phyloP scores from a whole-genome alignment of 2,329 filamentous ascomycete genomes.

The Pyrenochaeta sp. region DNA sequence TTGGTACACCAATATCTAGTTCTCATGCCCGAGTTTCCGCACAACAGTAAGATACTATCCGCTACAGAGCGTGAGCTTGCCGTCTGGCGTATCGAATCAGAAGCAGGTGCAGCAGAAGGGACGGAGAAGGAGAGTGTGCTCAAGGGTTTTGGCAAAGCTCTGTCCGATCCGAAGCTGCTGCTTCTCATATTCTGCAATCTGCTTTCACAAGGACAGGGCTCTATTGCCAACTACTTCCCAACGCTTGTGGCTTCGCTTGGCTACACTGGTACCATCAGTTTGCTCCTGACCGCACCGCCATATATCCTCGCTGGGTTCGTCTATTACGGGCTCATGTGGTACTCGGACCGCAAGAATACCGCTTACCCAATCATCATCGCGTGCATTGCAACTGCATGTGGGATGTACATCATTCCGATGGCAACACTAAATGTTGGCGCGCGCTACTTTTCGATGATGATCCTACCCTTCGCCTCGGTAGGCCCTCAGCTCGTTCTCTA shows the following conservation, averaged over 20 bases:
- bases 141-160: slow-evolving; percentile 63
- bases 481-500: slow-evolving; percentile 31
- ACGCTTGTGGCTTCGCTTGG: slow-evolving; percentile 64
- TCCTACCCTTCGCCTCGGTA: slow-evolving; percentile 31
- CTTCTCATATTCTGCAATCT: slow-evolving; percentile 68
- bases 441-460: slow-evolving; percentile 45
- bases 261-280: slow-evolving; percentile 61
- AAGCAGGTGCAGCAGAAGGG: slow-evolving; percentile 26
- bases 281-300: slow-evolving; percentile 65
- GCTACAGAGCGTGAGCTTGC: slow-evolving; percentile 24
- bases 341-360: slow-evolving; percentile 55
- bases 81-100: slow-evolving; percentile 29
- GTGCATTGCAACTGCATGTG: slow-evolving; percentile 48
- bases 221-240: slow-evolving; percentile 59
- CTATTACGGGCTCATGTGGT: slow-evolving; percentile 52
- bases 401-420: slow-evolving; percentile 49
- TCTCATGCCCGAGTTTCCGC: slow-evolving; percentile 29
- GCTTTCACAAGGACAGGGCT: slow-evolving; percentile 65
- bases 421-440: slow-evolving; percentile 39
- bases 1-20: not conserved
- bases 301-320: slow-evolving; percentile 63
- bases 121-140: slow-evolving; percentile 54
- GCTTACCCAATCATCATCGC: slow-evolving; percentile 52
- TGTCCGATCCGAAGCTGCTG: slow-evolving; percentile 67
- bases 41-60: slow-evolving; percentile 24